A percentile compares a stretch with the other conserved stretches of the same genome.
Evolutionary conservation across 2,329 filamentous ascomycete genomes (phyloP).

Genomic region (Epichloe typhina): DNA sequence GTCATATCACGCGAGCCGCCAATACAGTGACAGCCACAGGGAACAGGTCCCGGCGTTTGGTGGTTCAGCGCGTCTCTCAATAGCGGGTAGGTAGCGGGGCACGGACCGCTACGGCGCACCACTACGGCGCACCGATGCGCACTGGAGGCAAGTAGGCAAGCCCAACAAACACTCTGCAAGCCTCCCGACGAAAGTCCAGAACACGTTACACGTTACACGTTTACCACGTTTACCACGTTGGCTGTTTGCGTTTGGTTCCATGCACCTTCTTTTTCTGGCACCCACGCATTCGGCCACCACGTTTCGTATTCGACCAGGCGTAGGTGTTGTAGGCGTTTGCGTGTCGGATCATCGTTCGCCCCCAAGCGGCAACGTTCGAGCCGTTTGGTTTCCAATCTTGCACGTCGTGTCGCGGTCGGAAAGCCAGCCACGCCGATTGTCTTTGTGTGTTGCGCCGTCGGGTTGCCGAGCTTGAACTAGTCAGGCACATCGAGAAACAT

Average conservation of each 20-base stretch:
- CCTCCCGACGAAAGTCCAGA: no score
- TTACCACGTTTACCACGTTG: no score
- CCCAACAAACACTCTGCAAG: background rate
- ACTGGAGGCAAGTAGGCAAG: background rate
- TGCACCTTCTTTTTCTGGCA: background rate
- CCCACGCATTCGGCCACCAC: background rate
- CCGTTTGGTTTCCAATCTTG: background rate
- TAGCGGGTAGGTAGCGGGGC: no score
- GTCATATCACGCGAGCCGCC: background rate
- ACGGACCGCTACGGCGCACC: no score
- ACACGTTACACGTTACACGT: no score
- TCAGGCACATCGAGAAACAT: background rate
- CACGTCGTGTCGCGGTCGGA: background rate
- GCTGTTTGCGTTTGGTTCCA: background rate
- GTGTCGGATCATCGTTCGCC: background rate
- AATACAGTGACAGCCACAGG: no score
- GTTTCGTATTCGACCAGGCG: background rate
- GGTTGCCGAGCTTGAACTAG: background rate
- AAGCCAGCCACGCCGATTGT: background rate
- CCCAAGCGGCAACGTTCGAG: background rate
- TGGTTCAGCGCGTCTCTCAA: no score
- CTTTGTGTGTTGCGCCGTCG: background rate
- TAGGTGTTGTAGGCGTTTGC: no score
- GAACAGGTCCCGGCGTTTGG: background rate
- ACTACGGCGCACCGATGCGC: no score